phyloP scores from a whole-genome alignment of 2,329 filamentous ascomycete species.

The Pochonia chlamydosporia region DNA sequence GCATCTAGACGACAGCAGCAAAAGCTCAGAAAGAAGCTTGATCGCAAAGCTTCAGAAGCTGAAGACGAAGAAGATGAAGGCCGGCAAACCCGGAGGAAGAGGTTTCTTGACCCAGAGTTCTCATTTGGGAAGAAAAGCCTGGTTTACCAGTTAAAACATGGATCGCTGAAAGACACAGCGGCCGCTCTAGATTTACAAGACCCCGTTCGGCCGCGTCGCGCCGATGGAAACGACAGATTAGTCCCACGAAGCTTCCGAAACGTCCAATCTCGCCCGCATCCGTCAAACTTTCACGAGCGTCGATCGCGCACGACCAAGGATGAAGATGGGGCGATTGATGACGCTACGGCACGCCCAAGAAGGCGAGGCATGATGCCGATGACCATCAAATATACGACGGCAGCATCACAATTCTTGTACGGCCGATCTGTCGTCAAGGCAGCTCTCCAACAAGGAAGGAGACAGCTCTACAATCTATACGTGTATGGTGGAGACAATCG shows the following conservation, averaged over 20 bases:
- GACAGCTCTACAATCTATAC: constrained; percentile 81
- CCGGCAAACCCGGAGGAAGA: constrained; percentile 40
- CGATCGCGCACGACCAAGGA: not conserved
- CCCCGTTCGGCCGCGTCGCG: constrained; percentile 15
- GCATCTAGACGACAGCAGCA: constrained; percentile 26
- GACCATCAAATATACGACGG: constrained; percentile 60
- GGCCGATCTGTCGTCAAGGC: constrained; percentile 76
- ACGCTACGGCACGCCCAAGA: constrained; percentile 4
- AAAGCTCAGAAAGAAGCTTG: constrained; percentile 49
- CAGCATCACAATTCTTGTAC: constrained; percentile 88
- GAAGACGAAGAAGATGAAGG: constrained; percentile 24
- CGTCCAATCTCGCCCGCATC: not conserved
- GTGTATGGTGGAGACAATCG: constrained; percentile 58
- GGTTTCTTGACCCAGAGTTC: constrained; percentile 45
- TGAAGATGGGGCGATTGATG: not conserved
- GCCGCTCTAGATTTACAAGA: constrained; percentile 19
- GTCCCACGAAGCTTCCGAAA: not conserved
- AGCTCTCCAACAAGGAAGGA: constrained; percentile 59
- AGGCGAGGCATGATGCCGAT: constrained; percentile 29
- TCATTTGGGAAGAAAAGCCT: constrained; percentile 50
- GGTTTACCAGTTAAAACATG: constrained; percentile 48
- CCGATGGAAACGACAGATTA: not conserved
- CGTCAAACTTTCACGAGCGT: not conserved
- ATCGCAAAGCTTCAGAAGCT: constrained; percentile 30
- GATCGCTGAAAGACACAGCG: constrained; percentile 25